Conservation (phyloP, 2,329 filamentous ascomycete species). For the Sporothrix luriei region DNA sequence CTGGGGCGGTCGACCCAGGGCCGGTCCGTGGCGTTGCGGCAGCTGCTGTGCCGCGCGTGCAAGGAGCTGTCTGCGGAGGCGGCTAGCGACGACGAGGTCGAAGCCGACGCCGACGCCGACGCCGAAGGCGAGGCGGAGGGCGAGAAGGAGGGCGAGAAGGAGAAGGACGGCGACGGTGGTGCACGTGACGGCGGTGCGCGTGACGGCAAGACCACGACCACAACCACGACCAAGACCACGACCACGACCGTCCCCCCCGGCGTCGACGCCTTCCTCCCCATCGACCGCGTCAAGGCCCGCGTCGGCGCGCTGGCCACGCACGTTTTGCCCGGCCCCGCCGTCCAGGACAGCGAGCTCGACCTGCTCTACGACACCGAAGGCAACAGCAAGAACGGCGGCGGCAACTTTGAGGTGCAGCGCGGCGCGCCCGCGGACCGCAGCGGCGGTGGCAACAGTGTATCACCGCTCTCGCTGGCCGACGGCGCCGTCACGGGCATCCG, state of each 20-base stretch:
- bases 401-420: constrained; percentile 73
- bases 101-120: no score
- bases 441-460: no score
- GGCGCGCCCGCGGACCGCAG: neutral
- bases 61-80: constrained; percentile 55
- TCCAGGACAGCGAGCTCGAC: constrained; percentile 69
- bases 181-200: no score
- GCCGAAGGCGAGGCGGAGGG: no score
- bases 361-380: constrained; percentile 91
- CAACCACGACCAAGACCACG: constrained; percentile 38
- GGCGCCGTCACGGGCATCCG: constrained; percentile 51
- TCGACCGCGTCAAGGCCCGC: constrained; percentile 67
- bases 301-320: constrained; percentile 54
- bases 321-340: constrained; percentile 39
- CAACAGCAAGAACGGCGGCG: constrained; percentile 81
- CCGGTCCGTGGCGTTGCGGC: constrained; percentile 68
- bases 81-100: no score
- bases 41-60: constrained; percentile 77
- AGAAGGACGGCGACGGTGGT: constrained; percentile 37
- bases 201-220: constrained; percentile 48
- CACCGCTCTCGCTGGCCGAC: constrained; percentile 35
- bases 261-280: constrained; percentile 60
- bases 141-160: neutral
- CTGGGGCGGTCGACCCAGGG: constrained; percentile 58
- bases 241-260: no score